Conservation (phyloP, 2,329 filamentous ascomycete species). For the Diaporthe sp. region DNA sequence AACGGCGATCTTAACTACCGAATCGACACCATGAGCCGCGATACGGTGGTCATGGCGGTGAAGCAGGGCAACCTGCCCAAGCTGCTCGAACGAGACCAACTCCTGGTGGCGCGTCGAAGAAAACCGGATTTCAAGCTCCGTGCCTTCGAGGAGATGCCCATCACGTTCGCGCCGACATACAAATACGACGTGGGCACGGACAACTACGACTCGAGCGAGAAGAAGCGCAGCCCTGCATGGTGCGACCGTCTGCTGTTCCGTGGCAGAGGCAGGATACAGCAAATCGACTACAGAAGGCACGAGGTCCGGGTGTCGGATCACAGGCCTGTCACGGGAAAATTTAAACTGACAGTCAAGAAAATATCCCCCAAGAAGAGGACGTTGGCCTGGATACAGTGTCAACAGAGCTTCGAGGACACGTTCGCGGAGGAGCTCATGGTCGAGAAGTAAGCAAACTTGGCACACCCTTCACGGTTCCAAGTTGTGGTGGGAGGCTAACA, state of each 20-base stretch:
- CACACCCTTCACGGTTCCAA: too few relatives aligned
- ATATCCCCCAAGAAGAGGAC: slow-evolving; percentile 78
- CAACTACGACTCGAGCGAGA: slow-evolving; percentile 94
- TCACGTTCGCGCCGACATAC: slow-evolving; percentile 95
- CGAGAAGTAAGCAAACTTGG: slow-evolving; percentile 77
- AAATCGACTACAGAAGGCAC: slow-evolving; percentile 89
- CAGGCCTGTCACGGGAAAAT: slow-evolving; percentile 88
- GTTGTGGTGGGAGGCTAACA: slow-evolving; percentile 45
- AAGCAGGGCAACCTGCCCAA: slow-evolving; percentile 85
- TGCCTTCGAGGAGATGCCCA: slow-evolving; percentile 90
- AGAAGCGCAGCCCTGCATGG: slow-evolving; percentile 94
- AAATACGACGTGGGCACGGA: slow-evolving; percentile 98
- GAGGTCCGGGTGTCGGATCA: slow-evolving; percentile 95
- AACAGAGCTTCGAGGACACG: slow-evolving; percentile 80
- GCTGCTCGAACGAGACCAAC: slow-evolving; percentile 92
- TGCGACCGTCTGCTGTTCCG: slow-evolving; percentile 94
- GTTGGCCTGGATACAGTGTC: slow-evolving; percentile 78
- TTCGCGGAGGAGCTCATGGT: slow-evolving; percentile 77
- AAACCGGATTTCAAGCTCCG: slow-evolving; percentile 92
- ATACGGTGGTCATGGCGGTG: slow-evolving; percentile 90
- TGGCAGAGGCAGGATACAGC: slow-evolving; percentile 84
- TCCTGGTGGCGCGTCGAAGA: slow-evolving; percentile 88
- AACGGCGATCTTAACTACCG: slow-evolving; percentile 99
- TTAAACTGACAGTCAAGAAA: slow-evolving; percentile 87
- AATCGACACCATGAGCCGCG: slow-evolving; percentile 96